Evolutionary conservation across 495 filamentous ascomycete species (phyloP), one percentile per base, ranked within the genome.

Genomic region (Margaritispora aquatica): DNA sequence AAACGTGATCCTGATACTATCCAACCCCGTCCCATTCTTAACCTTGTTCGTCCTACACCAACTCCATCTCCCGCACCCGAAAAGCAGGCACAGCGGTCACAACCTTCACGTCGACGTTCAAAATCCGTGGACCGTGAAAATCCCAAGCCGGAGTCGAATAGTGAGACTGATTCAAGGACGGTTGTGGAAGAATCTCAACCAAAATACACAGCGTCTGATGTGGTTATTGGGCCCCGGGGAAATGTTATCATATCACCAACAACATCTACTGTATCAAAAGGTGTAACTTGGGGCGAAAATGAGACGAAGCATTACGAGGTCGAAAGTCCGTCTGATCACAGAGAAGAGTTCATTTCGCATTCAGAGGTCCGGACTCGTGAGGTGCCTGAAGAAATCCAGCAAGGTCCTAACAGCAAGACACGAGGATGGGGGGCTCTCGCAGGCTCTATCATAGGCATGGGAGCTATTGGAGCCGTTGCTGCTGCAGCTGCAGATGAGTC

Each of bases 241-340:
- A 46, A 59, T 22, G 50, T 44, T 26, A 41, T 62, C 2, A 5
- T 48, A 2, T 65, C 63, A 3, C 61, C 63, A 47, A 63, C 66
- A 23, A 1, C 58, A 23, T 66, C 66, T 13, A 66, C 76, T 29
- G 69, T 71, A n/a, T 77, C 77, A 17, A 80, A 81, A 27, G 80
- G 63, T 51, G 75, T 85, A 9, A 83, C 76, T 10, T 86, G 83
- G 83, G 82, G 82, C 27, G 73, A 83, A 41, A 82, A 82, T 60
- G 72, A 82, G 58, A 86, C 80, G 5, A 80, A 84, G 54, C 81
- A 82, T 65, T 84, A 80, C 31, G 81, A 84, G 24, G 74, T 81
- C 19, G 79, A 79, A 51, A 80, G 76, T 53, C 80, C 83, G n/a
- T 79, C 54, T 17, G 57, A 60, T 34, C 24, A 61, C 61, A 46